Evolutionary conservation across 2,329 filamentous ascomycete species (phyloP), one percentile per base, ranked within the genome.

Genomic region (Dichotomopilus funicola): DNA sequence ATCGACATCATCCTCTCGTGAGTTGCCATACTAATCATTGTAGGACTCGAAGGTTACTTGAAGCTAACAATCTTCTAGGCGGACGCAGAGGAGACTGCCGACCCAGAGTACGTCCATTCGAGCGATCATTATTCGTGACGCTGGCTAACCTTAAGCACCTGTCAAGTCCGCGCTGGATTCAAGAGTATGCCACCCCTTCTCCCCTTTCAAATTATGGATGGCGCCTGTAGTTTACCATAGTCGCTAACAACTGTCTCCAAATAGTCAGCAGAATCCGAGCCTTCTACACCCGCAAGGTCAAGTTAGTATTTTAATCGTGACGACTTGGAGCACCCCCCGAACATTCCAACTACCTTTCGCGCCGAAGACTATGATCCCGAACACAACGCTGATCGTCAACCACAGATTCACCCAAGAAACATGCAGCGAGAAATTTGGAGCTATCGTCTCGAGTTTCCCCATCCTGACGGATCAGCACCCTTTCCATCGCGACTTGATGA

Each of bases 271-370:
- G 92, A 81, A 96, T 97, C 67, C 81, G 92, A 71, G 78, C 78
- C 49, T 97, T 97, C 76, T 97, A 97, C 74, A 96, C 92, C 46
- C 81, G 94, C 71, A 97, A 97, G 75, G 91, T 96, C 80, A 97
- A 97, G 75, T 61, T 54, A 57, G 60, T 62, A 58, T 31, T 35
- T 27, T 27, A 27, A 40, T 13, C 40, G 37, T 3, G 9, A 10
- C 5, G 34, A n/a, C 12, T 49, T 38, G 49, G 2, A 4, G 19
- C 34, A 31, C 10, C 12, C 10, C 7, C 37, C 2, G 33, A 10
- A 19, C 36, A 31, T 2, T 13, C 9, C 42, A 45, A 19, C 40
- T 11, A 37, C 45, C 34, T 9, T 13, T 7, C 19, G 3, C 43
- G 6, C 9, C 45, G 12, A 33, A 19, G 8, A 3, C 31, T 9